These are phyloP conservation scores for Calonectria pseudoturangicola DNA, from an alignment of 2,329 filamentous ascomycete genomes.

Conservation along the genomic window DNA sequence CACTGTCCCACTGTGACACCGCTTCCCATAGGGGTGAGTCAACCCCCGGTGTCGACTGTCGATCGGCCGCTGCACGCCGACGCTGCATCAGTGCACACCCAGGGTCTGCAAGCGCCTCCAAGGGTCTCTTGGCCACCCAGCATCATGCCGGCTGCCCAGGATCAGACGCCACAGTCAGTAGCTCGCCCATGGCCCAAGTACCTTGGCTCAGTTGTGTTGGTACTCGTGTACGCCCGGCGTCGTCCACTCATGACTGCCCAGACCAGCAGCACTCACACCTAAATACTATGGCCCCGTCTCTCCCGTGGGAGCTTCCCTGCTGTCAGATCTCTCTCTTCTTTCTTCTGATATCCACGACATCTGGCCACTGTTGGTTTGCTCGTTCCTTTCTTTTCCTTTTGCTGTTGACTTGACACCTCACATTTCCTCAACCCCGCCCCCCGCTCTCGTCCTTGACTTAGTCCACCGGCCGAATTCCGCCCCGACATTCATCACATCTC, in stretches of 20 bases:
- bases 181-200: constrained; percentile 48
- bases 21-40: constrained; percentile 52
- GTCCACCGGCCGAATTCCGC: constrained; percentile 40
- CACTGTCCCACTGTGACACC: constrained; percentile 48
- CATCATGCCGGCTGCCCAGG: constrained; percentile 45
- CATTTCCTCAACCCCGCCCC: constrained; percentile 36
- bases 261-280: constrained; percentile 53
- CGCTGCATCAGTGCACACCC: constrained; percentile 32
- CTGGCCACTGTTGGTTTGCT: constrained; percentile 46
- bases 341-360: constrained; percentile 41
- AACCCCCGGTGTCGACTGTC: constrained; percentile 36
- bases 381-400: constrained; percentile 34
- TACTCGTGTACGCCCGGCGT: constrained; percentile 52
- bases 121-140: constrained; percentile 30
- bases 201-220: constrained; percentile 50
- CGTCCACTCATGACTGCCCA: constrained; percentile 56
- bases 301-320: constrained; percentile 50
- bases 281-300: constrained; percentile 56
- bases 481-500: constrained; percentile 38
- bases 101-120: constrained; percentile 24
- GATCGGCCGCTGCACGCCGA: constrained; percentile 53
- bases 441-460: constrained; percentile 47
- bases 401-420: constrained; percentile 34
- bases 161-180: constrained; percentile 54
- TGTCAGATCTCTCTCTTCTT: constrained; percentile 46